Base-by-base conservation (phyloP, 2,329 filamentous ascomycete species). In the Verticillium dahliae region DNA sequence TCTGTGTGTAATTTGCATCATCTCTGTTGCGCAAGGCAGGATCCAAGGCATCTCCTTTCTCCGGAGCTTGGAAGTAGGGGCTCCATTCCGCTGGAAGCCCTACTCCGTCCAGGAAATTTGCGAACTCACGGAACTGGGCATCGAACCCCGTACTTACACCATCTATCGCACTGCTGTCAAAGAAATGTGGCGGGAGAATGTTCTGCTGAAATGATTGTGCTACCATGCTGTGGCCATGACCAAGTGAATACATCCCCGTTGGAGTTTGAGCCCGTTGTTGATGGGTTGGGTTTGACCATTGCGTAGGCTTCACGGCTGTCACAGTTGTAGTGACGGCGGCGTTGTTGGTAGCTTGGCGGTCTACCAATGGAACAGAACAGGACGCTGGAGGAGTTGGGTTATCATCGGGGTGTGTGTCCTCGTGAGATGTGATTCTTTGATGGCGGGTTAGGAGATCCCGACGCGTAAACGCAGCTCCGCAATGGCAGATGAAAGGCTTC, bases 391-490 rank as follows among this genome's bases (percentile, higher is more conserved):
- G 45, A 6, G 18, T 52, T 13, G 45, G 45, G 18, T 52, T 52
- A n/a, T 52, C 45, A 4, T 22, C 18, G 1, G 45, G n/a, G 45
- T 4, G 45, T 9, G 13, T 69, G 52, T 69, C 67, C 39, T 69
- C 65, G 65, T 78, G 76, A 6, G 72, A 68, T 4, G 68, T 61
- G 55, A 79, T 74, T 59, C 76, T 74, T 62, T 79, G 73, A 64
- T 80, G 78, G 27, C 78, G 74, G 57, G 76, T 79, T 65, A 80
- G 67, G 14, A 80, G 69, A 66, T 80, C 78, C 22, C 78, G 73
- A 22, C 78, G 72, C 10, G 78, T 74, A 65, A 80, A 80, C 1
- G 78, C 76, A 11, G 76, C 75, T 60, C 77, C 76, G 66, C 78
- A 80, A 50, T 69, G 71, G 61, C 78, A 80, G 22, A 78, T 63